Evolutionary conservation across 1,284 basidiomycete genomes (phyloP).

Genomic region (Schizopora paradoxa): DNA sequence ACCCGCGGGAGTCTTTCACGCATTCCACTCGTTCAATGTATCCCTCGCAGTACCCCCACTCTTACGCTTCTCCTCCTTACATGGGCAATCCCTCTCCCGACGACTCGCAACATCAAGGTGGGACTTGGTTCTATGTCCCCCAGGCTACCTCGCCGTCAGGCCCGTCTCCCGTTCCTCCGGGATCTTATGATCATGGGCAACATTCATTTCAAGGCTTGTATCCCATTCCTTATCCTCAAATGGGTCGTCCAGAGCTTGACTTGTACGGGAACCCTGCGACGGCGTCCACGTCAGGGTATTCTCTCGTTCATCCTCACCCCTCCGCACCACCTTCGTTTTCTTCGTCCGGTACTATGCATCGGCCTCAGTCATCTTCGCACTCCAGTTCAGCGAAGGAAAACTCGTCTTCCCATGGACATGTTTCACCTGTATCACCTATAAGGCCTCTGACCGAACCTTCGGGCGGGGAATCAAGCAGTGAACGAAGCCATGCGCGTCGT

Average conservation of each 20-base stretch:
- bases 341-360: neutral
- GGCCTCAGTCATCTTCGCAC: neutral
- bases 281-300: neutral
- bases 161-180: slow-evolving; percentile 22
- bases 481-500: slow-evolving; percentile 21
- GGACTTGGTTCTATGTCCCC: slow-evolving; percentile 54
- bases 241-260: slow-evolving; percentile 24
- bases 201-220: slow-evolving; percentile 38
- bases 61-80: slow-evolving; percentile 24
- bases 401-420: slow-evolving; percentile 3
- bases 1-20: slow-evolving; percentile 38
- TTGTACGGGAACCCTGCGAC: slow-evolving; percentile 18
- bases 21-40: slow-evolving; percentile 29
- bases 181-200: slow-evolving; percentile 31
- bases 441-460: slow-evolving; percentile 17
- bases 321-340: neutral
- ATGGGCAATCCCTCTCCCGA: slow-evolving; percentile 17
- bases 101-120: slow-evolving; percentile 29
- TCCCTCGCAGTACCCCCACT: slow-evolving; percentile 34
- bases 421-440: slow-evolving; percentile 8
- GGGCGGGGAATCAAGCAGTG: slow-evolving; percentile 4
- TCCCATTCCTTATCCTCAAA: slow-evolving; percentile 30
- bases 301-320: neutral
- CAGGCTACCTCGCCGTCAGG: slow-evolving; percentile 22
- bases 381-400: neutral